Conservation (phyloP, 106 monocot genomes). For the Dendrobium chrysotoxum region DNA sequence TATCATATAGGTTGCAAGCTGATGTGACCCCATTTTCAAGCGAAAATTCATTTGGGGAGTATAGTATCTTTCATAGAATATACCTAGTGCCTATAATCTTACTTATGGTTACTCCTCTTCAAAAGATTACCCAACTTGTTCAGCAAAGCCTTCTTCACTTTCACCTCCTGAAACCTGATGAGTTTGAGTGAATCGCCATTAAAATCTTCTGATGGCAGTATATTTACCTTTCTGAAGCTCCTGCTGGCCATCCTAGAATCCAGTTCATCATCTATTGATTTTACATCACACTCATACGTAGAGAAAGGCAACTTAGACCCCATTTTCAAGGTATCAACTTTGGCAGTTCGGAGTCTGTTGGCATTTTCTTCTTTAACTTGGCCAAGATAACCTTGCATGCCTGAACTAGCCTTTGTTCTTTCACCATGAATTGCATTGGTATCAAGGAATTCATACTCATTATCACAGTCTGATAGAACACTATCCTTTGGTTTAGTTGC, state of each 20-base stretch:
- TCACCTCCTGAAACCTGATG: slow-evolving; percentile 23
- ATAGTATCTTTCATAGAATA: not conserved
- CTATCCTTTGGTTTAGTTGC: slow-evolving; percentile 22
- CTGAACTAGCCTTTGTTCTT: not conserved
- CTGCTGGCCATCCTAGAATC: slow-evolving; percentile 28
- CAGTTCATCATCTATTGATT: slow-evolving; percentile 28
- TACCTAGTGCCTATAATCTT: not conserved
- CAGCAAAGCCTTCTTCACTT: slow-evolving; percentile 50
- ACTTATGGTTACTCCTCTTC: slow-evolving; percentile 35
- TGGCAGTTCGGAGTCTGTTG: slow-evolving; percentile 6
- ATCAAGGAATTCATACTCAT: not conserved
- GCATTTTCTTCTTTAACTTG: slow-evolving; percentile 22
- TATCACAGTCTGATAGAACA: slow-evolving; percentile 6
- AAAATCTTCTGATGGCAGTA: slow-evolving; percentile 11
- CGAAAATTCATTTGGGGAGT: too few relatives aligned
- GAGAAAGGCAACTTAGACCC: slow-evolving; percentile 15
- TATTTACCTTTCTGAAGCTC: slow-evolving; percentile 32
- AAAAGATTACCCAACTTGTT: slow-evolving; percentile 40
- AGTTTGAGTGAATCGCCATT: slow-evolving; percentile 22
- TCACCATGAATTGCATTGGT: not conserved
- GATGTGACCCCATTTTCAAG: too few relatives aligned
- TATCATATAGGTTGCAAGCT: too few relatives aligned
- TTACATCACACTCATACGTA: slow-evolving; percentile 31
- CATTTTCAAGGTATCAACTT: not conserved
- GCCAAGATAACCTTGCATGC: slow-evolving; percentile 6